Evolutionary conservation across 2,329 filamentous ascomycete species (phyloP), one percentile per base, ranked within the genome.

Genomic region (Trichoderma hamatum): DNA sequence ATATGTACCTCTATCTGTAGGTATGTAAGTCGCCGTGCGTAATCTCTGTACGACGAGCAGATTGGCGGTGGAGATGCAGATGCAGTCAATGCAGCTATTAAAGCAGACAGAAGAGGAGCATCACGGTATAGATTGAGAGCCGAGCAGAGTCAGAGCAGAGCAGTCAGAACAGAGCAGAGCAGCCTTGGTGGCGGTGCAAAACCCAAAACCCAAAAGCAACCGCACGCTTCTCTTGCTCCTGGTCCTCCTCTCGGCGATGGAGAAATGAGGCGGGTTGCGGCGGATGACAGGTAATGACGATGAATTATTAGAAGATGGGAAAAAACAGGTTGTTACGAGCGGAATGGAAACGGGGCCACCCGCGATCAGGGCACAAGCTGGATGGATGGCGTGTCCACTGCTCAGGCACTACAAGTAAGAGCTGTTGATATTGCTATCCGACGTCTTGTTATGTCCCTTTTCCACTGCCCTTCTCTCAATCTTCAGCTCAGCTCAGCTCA

Each of bases 331-430:
- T 43, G 36, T 7, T 39, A 28, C 56, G 46, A 49, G 21, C 46
- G 11, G 43, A 39, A 43, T 24, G 56, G 56, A 43, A 60, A 63
- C 32, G 60, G 60, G 43, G 60, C 60, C 60, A 51, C 60, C 21
- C 60, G 49, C 60, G 60, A 46, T 34, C 60, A 63, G 60, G 60
- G 62, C 62, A 43, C 62, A 66, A 30, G 52, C 32, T 34, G 49
- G n/a, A 55, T 34, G 49, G n/a, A 55, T 49, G 51, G 62, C 46
- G 62, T 66, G 62, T 66, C 60, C 60, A 63, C 60, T 26, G 28
- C 19, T 11, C 59, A 26, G 43, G 39, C 43, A 21, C 46, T 49
- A 49, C n/a, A 43, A 43, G 16, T 19, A 43, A n/a, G 39, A n/a
- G 39, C 39, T 43, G 4, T 43, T 36, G 32, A 26, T 14, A 43